Conservation (phyloP, 2,329 filamentous ascomycete genomes). For the Ustulina deusta region DNA sequence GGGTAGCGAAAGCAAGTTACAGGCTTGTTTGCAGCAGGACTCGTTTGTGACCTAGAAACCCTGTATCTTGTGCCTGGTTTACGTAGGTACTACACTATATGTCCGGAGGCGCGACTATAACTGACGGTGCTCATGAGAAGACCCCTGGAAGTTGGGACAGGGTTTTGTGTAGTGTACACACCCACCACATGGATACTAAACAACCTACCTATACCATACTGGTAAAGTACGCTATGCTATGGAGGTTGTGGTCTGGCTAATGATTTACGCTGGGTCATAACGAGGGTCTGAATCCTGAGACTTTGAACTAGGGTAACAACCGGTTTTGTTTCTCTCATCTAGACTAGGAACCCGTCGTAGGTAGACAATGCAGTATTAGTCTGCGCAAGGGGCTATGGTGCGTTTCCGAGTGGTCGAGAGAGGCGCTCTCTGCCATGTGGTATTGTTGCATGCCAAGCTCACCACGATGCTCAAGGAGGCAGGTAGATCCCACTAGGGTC, state of each 20-base stretch:
- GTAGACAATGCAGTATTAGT: neutral
- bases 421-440: conserved; percentile 27
- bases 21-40: too few relatives aligned
- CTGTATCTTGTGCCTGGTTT: too few relatives aligned
- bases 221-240: neutral
- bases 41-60: too few relatives aligned
- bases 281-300: conserved; percentile 14
- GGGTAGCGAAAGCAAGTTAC: neutral
- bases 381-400: conserved; percentile 31
- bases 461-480: conserved; percentile 26
- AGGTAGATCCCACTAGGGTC: conserved; percentile 13
- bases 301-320: neutral
- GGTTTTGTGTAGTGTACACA: too few relatives aligned
- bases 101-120: neutral
- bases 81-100: neutral
- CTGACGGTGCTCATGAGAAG: neutral
- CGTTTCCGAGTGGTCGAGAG: conserved; percentile 35
- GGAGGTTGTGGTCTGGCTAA: neutral
- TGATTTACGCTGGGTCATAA: conserved; percentile 1
- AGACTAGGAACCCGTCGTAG: neutral
- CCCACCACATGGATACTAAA: neutral
- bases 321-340: neutral
- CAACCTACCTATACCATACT: neutral
- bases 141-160: neutral
- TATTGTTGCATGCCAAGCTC: conserved; percentile 36